These are phyloP conservation scores for Umbelopsis sp. DNA, from an alignment of 192 early-diverging fungal species.

Conservation along the genomic window DNA sequence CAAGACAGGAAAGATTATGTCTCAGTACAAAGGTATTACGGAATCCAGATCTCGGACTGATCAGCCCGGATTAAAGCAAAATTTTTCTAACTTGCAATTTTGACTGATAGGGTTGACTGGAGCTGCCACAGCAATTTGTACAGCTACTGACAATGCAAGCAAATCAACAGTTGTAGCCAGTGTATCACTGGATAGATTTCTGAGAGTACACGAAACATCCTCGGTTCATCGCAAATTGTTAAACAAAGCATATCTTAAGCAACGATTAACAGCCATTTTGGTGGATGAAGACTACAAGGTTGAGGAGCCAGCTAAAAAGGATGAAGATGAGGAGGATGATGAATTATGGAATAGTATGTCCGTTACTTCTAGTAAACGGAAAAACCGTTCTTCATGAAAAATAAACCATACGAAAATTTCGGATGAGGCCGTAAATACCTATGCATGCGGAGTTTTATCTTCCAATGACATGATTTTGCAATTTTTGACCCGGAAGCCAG, in stretches of 20 bases:
- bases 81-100: conserved; percentile 26
- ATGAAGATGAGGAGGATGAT: conserved; percentile 61
- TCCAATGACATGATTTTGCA: not conserved
- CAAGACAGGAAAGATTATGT: conserved; percentile 54
- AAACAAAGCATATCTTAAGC: conserved; percentile 78
- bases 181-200: conserved; percentile 75
- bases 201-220: conserved; percentile 73
- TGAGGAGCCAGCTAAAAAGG: conserved; percentile 27
- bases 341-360: conserved; percentile 66
- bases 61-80: not conserved
- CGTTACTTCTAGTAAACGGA: not conserved
- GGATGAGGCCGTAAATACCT: not conserved
- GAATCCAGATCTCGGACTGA: not conserved
- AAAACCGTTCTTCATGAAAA: not conserved
- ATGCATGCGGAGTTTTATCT: not conserved
- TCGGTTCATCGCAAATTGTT: conserved; percentile 48
- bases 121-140: conserved; percentile 45
- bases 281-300: conserved; percentile 56
- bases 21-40: conserved; percentile 61
- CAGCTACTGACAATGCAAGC: not conserved
- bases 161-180: conserved; percentile 29
- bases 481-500: conserved; percentile 8
- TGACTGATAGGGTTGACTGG: conserved; percentile 49
- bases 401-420: not conserved
- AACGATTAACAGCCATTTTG: conserved; percentile 64